Base-by-base conservation (phyloP, 2,329 filamentous ascomycete genomes). In the Neofusicoccum sp. region DNA sequence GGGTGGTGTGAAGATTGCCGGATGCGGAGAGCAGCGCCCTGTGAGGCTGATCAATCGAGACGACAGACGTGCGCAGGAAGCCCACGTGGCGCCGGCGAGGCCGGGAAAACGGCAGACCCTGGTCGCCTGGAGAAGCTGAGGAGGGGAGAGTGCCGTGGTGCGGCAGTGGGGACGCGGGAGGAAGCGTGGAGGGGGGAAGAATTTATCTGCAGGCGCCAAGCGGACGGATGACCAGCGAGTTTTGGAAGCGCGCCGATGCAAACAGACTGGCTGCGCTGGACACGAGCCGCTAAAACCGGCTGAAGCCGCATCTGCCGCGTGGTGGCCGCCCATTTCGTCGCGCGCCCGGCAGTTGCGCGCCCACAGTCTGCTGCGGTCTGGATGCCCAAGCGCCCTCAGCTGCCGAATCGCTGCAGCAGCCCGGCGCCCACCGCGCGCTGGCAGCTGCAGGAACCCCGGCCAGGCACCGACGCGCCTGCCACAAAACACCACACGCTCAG, bases 21-120 rank as follows among this genome's bases (percentile, higher is more conserved):
- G 12, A 31, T 3, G 11, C 14, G 49, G 36, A 24, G 31, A 41
- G 20, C 24, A 11, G 12, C n/a, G 34, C 24, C 24, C 49, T 41
- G 30, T 26, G 36, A 9, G 24, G 40, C 44, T 6, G 44, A 47
- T 47, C 44, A 14, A 26, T 47, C 26, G 44, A 47, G 44, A 30
- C 4, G 41, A 11, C 9, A 38, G 28, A 36, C 31, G 48, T 51
- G 31, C 38, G 11, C 48, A 48, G 31, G 16, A 20, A 33, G 7
- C 24, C 49, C 49, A 54, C 49, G n/a, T 16, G 34, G 49, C 34
- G 36, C 24, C 49, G 49, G 49, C 49, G 49, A 54, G 49, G 16
- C 49, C 49, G 49, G 30, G 3, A 20, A 16, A 24, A 33, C 20
- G n/a, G 9, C 33, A 38, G 4, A 20, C 20, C 20, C 20, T 20